phyloP scores from a whole-genome alignment of 176 grass and related monocot genomes.

The Bolboschoenus planiculmis region DNA sequence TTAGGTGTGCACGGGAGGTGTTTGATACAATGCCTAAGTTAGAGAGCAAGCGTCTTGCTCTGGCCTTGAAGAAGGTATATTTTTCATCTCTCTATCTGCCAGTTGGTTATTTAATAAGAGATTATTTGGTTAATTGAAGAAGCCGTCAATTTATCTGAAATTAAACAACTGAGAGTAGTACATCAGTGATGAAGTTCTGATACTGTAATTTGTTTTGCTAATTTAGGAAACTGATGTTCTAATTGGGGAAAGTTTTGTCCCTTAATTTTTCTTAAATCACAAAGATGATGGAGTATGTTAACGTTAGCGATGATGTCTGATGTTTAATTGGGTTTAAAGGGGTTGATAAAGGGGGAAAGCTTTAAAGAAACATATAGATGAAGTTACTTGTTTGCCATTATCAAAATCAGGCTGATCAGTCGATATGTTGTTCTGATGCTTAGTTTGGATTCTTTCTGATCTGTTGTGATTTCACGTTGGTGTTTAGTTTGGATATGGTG shows the following conservation, averaged over 20 bases:
- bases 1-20: slow-evolving; percentile 63
- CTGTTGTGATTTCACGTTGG: neutral
- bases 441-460: neutral
- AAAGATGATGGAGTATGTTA: neutral
- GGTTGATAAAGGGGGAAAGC: neutral
- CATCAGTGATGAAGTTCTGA: neutral
- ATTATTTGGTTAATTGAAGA: slow-evolving; percentile 8
- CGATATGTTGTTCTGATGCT: neutral
- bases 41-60: slow-evolving; percentile 78
- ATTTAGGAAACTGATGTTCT: neutral
- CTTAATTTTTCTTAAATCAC: neutral
- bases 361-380: neutral
- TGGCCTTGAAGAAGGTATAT: slow-evolving; percentile 82
- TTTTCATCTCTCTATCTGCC: neutral
- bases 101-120: neutral
- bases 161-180: neutral
- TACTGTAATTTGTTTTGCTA: neutral
- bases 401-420: neutral
- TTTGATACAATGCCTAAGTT: slow-evolving; percentile 73
- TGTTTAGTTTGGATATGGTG: neutral
- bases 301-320: neutral
- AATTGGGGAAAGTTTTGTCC: neutral
- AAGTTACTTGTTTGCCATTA: neutral
- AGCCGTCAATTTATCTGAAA: neutral
- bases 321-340: neutral